Conservation (phyloP, 1,284 basidiomycete genomes). For the Puccinia triticina region DNA sequence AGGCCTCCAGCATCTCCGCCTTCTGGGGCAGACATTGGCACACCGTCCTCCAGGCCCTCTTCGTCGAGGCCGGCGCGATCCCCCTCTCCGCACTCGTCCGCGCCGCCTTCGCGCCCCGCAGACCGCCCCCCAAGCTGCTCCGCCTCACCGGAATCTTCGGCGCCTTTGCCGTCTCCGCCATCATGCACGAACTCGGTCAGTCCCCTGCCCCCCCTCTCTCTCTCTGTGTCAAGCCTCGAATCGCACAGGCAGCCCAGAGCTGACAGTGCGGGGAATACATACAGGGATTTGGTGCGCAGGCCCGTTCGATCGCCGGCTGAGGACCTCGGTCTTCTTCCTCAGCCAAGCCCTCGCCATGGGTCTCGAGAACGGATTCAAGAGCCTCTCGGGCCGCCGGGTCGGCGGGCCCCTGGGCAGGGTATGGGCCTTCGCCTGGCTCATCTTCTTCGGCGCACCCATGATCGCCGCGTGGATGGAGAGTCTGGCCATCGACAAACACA, state of each 20-base stretch:
- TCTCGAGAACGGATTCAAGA: slow-evolving; percentile 52
- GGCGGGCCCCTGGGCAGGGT: slow-evolving; percentile 51
- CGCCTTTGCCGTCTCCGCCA: slow-evolving; percentile 21
- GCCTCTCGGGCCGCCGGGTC: slow-evolving; percentile 39
- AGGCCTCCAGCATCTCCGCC: slow-evolving; percentile 11
- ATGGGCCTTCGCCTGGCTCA: slow-evolving; percentile 51
- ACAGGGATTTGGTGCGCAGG: slow-evolving; percentile 14
- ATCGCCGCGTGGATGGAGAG: background rate
- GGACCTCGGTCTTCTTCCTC: slow-evolving; percentile 53
- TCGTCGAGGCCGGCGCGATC: slow-evolving; percentile 28
- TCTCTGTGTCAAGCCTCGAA: background rate
- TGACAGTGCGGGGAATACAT: too few species aligned
- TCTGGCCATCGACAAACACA: background rate
- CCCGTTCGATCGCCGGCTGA: background rate
- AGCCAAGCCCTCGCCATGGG: slow-evolving; percentile 54
- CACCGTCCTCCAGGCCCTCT: background rate
- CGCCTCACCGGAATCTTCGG: background rate
- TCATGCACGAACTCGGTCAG: slow-evolving; percentile 27
- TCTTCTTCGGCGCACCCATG: slow-evolving; percentile 25
- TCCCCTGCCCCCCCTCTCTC: background rate
- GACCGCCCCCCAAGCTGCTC: background rate
- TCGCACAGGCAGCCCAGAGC: background rate
- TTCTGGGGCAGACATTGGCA: slow-evolving; percentile 44
- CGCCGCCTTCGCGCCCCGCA: background rate
- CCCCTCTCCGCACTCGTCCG: background rate